These are phyloP conservation scores for Morella rubra DNA, from an alignment of 306 rosid genomes.

Conservation along the genomic window DNA sequence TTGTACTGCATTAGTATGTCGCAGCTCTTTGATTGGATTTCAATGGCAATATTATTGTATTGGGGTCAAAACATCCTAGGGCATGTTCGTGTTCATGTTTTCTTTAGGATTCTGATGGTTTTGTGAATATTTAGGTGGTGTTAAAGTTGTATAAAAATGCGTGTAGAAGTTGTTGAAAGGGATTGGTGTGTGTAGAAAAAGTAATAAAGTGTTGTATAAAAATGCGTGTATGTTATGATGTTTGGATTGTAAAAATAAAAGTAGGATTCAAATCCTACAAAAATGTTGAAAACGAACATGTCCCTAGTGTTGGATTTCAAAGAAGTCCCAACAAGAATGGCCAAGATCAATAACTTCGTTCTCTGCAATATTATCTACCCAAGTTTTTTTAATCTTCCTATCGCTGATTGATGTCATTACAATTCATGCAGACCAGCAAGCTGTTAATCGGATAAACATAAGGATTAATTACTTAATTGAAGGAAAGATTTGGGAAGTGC, in stretches of 20 bases:
- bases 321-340: neutral
- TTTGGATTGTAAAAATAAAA: too few species aligned
- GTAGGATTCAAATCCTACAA: too few species aligned
- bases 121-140: too few species aligned
- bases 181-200: too few species aligned
- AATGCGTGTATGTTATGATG: too few species aligned
- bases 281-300: too few species aligned
- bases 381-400: neutral
- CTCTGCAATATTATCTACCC: neutral
- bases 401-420: slow-evolving; percentile 21
- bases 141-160: too few species aligned
- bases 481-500: slow-evolving; percentile 15
- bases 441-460: slow-evolving; percentile 22
- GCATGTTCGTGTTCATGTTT: too few species aligned
- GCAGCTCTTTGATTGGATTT: neutral
- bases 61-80: neutral
- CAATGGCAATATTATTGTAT: neutral
- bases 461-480: slow-evolving; percentile 8
- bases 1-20: neutral
- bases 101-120: too few species aligned
- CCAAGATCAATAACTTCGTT: neutral
- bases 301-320: neutral
- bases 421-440: slow-evolving; percentile 27
- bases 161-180: too few species aligned
- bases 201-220: too few species aligned